Evolutionary conservation across 345 rosid genomes (phyloP).

Genomic region (Bretschneidera sinensis): DNA sequence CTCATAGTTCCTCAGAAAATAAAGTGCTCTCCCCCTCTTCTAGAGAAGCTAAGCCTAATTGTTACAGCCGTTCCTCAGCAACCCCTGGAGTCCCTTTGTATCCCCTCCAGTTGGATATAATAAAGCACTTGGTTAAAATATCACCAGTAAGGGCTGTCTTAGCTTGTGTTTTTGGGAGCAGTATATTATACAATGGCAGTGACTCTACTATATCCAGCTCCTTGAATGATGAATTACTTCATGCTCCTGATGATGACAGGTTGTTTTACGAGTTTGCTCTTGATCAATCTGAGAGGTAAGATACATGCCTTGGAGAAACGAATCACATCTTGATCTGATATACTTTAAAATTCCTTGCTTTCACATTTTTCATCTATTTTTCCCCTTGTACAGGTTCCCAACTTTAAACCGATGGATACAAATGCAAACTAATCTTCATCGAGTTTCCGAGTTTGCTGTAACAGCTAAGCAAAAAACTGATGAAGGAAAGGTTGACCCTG

Average conservation of each 20-base stretch:
- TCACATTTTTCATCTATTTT: conserved; percentile 15
- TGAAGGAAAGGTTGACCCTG: conserved; percentile 46
- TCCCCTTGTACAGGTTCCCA: conserved; percentile 62
- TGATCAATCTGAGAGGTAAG: conserved; percentile 96
- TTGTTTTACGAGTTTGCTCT: conserved; percentile 93
- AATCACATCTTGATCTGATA: conserved; percentile 8
- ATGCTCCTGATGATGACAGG: conserved; percentile 67
- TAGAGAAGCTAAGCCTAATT: conserved; percentile 70
- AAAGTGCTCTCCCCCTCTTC: conserved; percentile 63
- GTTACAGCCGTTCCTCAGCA: conserved; percentile 64
- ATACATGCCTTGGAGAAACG: conserved; percentile 11
- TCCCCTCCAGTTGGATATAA: conserved; percentile 88
- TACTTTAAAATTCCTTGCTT: conserved; percentile 12
- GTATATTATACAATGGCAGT: conserved; percentile 69
- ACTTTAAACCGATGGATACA: conserved; percentile 98
- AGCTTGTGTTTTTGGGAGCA: conserved; percentile 96
- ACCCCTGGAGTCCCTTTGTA: conserved; percentile 75
- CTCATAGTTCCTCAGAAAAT: conserved; percentile 49
- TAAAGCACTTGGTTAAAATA: conserved; percentile 85
- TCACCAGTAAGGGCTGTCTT: conserved; percentile 92
- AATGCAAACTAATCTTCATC: conserved; percentile 93
- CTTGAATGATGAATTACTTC: conserved; percentile 51
- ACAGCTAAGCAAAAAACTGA: conserved; percentile 53
- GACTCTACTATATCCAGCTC: conserved; percentile 68
- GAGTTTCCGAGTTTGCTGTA: conserved; percentile 88